phyloP scores from a whole-genome alignment of 768 basidiomycete species.

The Agaricus bisporus region DNA sequence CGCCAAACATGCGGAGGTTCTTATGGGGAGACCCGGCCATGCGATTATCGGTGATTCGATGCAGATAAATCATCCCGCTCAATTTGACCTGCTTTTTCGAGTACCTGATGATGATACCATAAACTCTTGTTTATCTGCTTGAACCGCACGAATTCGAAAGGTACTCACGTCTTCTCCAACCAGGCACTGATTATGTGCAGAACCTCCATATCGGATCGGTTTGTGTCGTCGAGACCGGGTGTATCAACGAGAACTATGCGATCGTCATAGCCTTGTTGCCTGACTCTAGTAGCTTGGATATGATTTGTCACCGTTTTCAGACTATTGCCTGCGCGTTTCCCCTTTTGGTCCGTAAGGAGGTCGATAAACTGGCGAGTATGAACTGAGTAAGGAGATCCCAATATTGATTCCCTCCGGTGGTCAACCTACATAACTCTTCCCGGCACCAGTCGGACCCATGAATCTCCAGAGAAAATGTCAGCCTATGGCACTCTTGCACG shows the following conservation, averaged over 20 bases:
- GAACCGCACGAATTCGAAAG: neutral
- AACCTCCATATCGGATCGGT: constrained; percentile 14
- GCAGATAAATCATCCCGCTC: constrained; percentile 13
- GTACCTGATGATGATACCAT: constrained; percentile 2
- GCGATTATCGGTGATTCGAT: constrained; percentile 12
- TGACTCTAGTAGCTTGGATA: constrained; percentile 24
- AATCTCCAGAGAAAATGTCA: constrained; percentile 12
- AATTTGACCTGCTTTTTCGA: constrained; percentile 7
- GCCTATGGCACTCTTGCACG: neutral
- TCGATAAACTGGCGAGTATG: constrained; percentile 19
- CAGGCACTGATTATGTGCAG: constrained; percentile 11
- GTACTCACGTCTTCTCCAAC: constrained; percentile 11
- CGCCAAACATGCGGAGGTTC: constrained; percentile 12
- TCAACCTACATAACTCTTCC: constrained; percentile 19
- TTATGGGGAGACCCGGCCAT: constrained; percentile 10
- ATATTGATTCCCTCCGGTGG: neutral
- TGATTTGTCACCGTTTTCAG: constrained; percentile 32
- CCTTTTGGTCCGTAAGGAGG: constrained; percentile 12
- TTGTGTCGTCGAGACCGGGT: constrained; percentile 30
- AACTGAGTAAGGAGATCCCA: neutral
- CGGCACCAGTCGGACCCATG: constrained; percentile 21
- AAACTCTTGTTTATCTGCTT: neutral
- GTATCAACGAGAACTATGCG: constrained; percentile 34
- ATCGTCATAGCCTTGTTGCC: constrained; percentile 11
- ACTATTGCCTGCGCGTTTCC: constrained; percentile 11